phyloP scores from a whole-genome alignment of 805 yeast species.

The Yamadazyma takamatsuzukensis region DNA sequence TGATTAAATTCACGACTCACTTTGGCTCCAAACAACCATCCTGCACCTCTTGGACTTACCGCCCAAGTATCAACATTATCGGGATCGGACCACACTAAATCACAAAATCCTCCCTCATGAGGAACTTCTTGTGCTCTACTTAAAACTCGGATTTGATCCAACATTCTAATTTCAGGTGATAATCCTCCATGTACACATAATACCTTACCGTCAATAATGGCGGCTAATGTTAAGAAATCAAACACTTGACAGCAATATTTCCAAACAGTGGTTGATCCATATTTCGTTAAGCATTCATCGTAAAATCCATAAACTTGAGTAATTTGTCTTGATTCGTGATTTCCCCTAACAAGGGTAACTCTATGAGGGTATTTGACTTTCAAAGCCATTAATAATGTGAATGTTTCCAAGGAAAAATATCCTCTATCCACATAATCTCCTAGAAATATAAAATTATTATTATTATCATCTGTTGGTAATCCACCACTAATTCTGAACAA shows the following conservation, averaged over 20 bases:
- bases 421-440: slow-evolving; percentile 99
- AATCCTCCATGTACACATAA: slow-evolving; percentile 97
- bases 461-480: slow-evolving; percentile 63
- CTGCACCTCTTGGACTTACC: slow-evolving; percentile 96
- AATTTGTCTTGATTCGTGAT: slow-evolving; percentile 94
- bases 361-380: slow-evolving; percentile 84
- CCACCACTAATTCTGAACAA: slow-evolving; percentile 91
- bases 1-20: slow-evolving; percentile 96
- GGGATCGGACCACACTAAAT: slow-evolving; percentile 96
- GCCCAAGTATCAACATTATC: slow-evolving; percentile 99
- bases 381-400: slow-evolving; percentile 87
- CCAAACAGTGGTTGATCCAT: slow-evolving; percentile 95
- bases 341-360: slow-evolving; percentile 92
- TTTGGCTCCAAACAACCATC: slow-evolving; percentile 93
- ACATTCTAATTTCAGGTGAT: slow-evolving; percentile 95
- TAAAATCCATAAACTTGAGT: slow-evolving; percentile 99
- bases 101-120: slow-evolving; percentile 98
- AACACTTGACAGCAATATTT: slow-evolving; percentile 95
- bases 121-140: slow-evolving; percentile 98
- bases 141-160: slow-evolving; percentile 91
- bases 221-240: slow-evolving; percentile 90
- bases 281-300: slow-evolving; percentile 90
- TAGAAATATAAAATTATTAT: slow-evolving; percentile 60
- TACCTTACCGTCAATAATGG: slow-evolving; percentile 91
- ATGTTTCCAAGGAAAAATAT: slow-evolving; percentile 91